phyloP scores from a whole-genome alignment of 306 rosid genomes.

The Quercus gilva region DNA sequence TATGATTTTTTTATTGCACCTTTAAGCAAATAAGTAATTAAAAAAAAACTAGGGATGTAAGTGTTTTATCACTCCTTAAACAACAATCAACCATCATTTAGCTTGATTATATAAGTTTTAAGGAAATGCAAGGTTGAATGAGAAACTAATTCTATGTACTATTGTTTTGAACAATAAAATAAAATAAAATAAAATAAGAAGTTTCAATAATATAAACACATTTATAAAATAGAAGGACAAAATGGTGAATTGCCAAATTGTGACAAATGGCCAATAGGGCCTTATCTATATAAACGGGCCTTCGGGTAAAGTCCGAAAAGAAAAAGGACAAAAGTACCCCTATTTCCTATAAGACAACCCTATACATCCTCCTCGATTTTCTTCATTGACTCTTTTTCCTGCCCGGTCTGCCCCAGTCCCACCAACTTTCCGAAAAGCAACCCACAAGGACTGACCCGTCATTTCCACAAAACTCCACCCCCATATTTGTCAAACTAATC shows the following conservation, averaged over 20 bases:
- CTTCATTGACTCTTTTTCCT: slow-evolving; percentile 32
- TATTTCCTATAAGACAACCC: slow-evolving; percentile 30
- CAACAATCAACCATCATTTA: too few species aligned
- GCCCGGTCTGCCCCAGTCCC: too few species aligned
- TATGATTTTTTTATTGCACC: too few species aligned
- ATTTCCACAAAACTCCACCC: not conserved
- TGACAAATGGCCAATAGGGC: not conserved
- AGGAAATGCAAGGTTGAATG: too few species aligned
- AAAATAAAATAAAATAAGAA: too few species aligned
- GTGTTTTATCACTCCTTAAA: too few species aligned
- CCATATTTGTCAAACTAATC: slow-evolving; percentile 12
- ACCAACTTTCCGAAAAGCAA: not conserved
- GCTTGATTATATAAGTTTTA: too few species aligned
- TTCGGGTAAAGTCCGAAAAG: slow-evolving; percentile 16
- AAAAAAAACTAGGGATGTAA: too few species aligned
- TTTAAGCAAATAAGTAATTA: too few species aligned
- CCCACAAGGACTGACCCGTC: slow-evolving; percentile 3
- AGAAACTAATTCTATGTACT: too few species aligned
- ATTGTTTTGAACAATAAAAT: too few species aligned
- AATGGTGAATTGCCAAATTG: not conserved
- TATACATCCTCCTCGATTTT: slow-evolving; percentile 30
- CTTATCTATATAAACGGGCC: not conserved
- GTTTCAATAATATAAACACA: not conserved
- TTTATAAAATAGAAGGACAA: not conserved
- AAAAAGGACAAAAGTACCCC: slow-evolving; percentile 44